Evolutionary conservation across 2,329 filamentous ascomycete species (phyloP).

Genomic region (Bertia moriformis): DNA sequence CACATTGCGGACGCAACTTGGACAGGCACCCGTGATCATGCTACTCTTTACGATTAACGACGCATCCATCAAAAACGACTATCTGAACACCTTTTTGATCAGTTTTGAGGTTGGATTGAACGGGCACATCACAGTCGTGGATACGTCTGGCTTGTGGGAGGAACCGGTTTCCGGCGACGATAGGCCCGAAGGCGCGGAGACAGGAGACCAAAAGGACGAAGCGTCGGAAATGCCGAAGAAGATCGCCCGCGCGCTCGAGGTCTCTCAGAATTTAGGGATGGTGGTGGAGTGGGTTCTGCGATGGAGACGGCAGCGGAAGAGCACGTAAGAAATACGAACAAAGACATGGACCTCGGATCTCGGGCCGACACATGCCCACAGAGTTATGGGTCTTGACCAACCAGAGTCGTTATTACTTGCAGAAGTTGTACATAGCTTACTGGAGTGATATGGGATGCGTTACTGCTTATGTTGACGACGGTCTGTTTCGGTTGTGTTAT

Average conservation of each 20-base stretch:
- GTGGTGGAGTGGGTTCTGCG: slow-evolving; percentile 24
- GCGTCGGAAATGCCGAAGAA: slow-evolving; percentile 13
- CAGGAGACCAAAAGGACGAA: slow-evolving; percentile 7
- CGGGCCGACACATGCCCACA: too few species aligned
- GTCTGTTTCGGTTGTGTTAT: too few species aligned
- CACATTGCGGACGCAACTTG: slow-evolving; percentile 19
- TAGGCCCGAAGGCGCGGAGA: slow-evolving; percentile 4
- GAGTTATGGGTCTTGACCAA: too few species aligned
- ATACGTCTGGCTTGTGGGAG: slow-evolving; percentile 17
- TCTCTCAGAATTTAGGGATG: slow-evolving; percentile 25
- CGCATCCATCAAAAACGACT: neutral
- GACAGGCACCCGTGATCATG: slow-evolving; percentile 19
- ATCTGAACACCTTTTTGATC: slow-evolving; percentile 13
- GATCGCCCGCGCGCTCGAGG: slow-evolving; percentile 20
- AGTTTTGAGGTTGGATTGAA: slow-evolving; percentile 21
- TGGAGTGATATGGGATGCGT: too few species aligned
- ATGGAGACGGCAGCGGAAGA: slow-evolving; percentile 14
- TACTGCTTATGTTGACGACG: too few species aligned
- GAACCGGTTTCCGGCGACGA: neutral
- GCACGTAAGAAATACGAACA: too few species aligned
- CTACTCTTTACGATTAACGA: slow-evolving; percentile 15
- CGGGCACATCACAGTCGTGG: slow-evolving; percentile 19
- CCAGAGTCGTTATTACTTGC: too few species aligned
- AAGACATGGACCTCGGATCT: too few species aligned
- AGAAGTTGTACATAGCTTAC: too few species aligned